Evolutionary conservation across 2,329 filamentous ascomycete species (phyloP), one percentile per base, ranked within the genome.

Genomic region (Moelleriella libera): DNA sequence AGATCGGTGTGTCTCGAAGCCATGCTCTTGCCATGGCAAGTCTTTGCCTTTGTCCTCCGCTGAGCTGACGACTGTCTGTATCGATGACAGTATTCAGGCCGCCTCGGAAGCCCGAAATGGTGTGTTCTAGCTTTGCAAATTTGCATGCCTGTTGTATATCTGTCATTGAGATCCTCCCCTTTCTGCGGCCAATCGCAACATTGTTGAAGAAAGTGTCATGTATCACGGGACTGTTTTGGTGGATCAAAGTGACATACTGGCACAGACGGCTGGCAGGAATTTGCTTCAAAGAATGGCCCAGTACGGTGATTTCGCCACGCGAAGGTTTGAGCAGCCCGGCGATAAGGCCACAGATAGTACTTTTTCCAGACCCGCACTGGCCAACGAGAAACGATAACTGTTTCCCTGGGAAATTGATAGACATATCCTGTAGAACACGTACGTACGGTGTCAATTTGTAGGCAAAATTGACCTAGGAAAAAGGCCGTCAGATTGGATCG

Each of bases 311-410:
- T 0, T 75, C 62, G 0, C 89, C 90, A 0, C 66, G 66, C 0
- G 66, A 62, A 0, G 85, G 78, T 6, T 76, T 68, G 58, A 96
- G 95, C 55, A 94, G 85, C 10, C 82, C 78, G 45, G 88, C 71
- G 1, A 97, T 70, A 0, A 97, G 71, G 58, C 87, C 88, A 1
- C 83, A 82, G 1, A 97, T 59, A 0, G 90, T 97, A 55, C 88
- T 95, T 62, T 97, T 97, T 0, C 90, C 90, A 2, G 87, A 95
- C 0, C 92, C 92, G 57, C 88, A 95, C 56, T 75, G 76, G 0
- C 90, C 92, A 45, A 96, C 78, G 2, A 97, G 71, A 57, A 92
- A 96, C 0, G 81, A 87, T 3, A 83, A 79, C 51, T 85, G 71
- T 0, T 85, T 82, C 0, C 82, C 72, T 0, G 80, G 76, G 49